Evolutionary conservation across 805 yeast species (phyloP), one percentile per base, ranked within the genome.

Genomic region (Grigorovia humatica): DNA sequence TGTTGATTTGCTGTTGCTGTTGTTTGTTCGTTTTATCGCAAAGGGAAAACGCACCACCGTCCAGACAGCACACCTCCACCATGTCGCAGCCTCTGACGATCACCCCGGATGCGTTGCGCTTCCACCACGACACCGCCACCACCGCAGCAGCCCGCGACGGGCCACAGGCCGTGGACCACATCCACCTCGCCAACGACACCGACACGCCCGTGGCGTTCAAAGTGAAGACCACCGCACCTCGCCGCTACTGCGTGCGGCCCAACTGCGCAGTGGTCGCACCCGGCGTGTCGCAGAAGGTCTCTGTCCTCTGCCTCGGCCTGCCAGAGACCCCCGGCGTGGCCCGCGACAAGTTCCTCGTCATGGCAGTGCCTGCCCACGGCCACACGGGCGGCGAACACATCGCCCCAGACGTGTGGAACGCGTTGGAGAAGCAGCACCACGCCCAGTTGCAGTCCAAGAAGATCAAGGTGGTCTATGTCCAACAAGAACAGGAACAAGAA

Each of bases 151-250:
- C 6, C n/a, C n/a, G n/a, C n/a, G n/a, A n/a, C n/a, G n/a, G 27
- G 27, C 6, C 27, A 4, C 27, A 23, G 27, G 27, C 83, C 45
- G 83, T 91, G 18, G 84, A 82, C 64, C 64, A 62, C 49, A 68
- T 71, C 56, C 74, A 67, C 45, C 67, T 76, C 54, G 67, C 74
- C 46, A 85, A 85, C 67, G 81, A 80, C 59, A 72, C 83, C 41
- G 70, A 79, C 15, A 73, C 74, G 51, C 71, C 79, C 40, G 74
- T 82, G 44, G 96, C 96, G 29, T 93, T 88, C 77, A 93, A 93
- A 73, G 96, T 93, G 64, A 93, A 91, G 73, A 91, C 99, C 47
- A 93, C 99, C 7, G 97, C 98, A 9, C 99, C 99, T 55, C 89
- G 87, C 68, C 74, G 88, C 68, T 84, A 90, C 74, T 88, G 96